These are phyloP conservation scores for Pyrrhoderma lamaoense DNA, from an alignment of 1,284 basidiomycete species.

Conservation along the genomic window DNA sequence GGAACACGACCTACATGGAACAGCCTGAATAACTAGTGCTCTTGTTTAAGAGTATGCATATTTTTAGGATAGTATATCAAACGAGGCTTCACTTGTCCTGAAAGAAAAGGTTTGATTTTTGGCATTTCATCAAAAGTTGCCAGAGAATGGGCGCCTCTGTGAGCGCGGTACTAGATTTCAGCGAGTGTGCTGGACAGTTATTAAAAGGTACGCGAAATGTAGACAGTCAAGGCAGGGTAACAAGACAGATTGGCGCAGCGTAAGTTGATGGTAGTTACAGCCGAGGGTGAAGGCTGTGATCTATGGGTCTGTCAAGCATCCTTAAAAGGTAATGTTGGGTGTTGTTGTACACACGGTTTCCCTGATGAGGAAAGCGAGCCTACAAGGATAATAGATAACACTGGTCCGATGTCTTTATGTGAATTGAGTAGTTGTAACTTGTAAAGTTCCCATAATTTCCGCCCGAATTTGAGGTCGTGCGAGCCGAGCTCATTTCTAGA, in stretches of 20 bases:
- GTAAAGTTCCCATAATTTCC: too few relatives aligned
- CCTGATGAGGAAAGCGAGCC: not conserved
- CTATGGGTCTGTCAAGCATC: too few relatives aligned
- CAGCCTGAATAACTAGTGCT: not conserved
- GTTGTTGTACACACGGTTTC: not conserved
- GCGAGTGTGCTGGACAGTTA: not conserved
- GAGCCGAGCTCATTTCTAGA: too few relatives aligned
- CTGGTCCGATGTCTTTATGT: too few relatives aligned
- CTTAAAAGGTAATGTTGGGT: too few relatives aligned
- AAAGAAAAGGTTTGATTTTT: not conserved
- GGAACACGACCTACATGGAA: constrained; percentile 8
- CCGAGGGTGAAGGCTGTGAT: not conserved
- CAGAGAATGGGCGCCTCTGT: not conserved
- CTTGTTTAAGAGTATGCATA: constrained; percentile 8
- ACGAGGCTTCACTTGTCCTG: not conserved
- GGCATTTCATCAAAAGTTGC: constrained; percentile 7
- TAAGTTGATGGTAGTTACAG: not conserved
- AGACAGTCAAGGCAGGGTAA: constrained; percentile 2
- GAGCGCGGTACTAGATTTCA: constrained; percentile 5
- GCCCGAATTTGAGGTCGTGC: too few relatives aligned
- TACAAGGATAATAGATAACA: too few relatives aligned
- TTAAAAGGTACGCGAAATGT: not conserved
- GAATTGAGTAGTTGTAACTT: too few relatives aligned
- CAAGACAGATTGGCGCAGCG: not conserved
- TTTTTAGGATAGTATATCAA: not conserved